Base-by-base conservation (phyloP, 2,329 filamentous ascomycete species). In the Thielaviopsis euricoi region DNA sequence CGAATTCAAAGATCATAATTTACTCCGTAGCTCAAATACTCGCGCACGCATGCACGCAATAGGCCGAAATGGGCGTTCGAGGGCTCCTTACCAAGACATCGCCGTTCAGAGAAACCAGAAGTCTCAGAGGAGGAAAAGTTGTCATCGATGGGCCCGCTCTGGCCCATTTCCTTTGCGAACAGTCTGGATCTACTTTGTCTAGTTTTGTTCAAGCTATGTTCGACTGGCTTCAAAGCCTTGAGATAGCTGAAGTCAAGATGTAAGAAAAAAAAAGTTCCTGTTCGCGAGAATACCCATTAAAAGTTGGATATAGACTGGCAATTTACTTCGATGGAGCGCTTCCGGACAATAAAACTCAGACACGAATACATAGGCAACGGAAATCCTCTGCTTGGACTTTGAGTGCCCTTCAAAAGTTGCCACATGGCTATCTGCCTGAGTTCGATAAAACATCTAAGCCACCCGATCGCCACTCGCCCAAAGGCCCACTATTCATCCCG, bases 251-350 rank as follows among this genome's bases (percentile, higher is more conserved):
- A 56, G 76, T 86, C 54, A 70, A 70, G 52, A 76, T 93, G 87
- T 91, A 74, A 68, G 65, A 48, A 19, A 26, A 26, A 26, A 33
- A 33, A 33, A 10, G 12, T 6, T 48, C n/a, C 64, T 63, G 62
- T 54, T 25, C 21, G 19, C 10, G 21, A 19, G 22, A 15, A 37
- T 54, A 29, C 48, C 6, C 23, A 7, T 23, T 58, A 61, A 43
- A 61, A 4, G n/a, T 1, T 48, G 21, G 7, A 21, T 63, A 33
- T 63, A 87, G 83, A 63, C 71, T 79, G 59, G 80, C 76, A 52
- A 86, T 96, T 56, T 89, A 85, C 67, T 96, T 97, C 64, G 91
- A 97, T 68, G 89, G 89, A 15, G 83, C 81, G 58, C 75, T 97
- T 0, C 91, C 91, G 0, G 60, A 67, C 0, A 69, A 74, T 4